These are phyloP conservation scores for Dalbergia cochinchinensis DNA, from an alignment of 306 rosid genomes.

Conservation along the genomic window DNA sequence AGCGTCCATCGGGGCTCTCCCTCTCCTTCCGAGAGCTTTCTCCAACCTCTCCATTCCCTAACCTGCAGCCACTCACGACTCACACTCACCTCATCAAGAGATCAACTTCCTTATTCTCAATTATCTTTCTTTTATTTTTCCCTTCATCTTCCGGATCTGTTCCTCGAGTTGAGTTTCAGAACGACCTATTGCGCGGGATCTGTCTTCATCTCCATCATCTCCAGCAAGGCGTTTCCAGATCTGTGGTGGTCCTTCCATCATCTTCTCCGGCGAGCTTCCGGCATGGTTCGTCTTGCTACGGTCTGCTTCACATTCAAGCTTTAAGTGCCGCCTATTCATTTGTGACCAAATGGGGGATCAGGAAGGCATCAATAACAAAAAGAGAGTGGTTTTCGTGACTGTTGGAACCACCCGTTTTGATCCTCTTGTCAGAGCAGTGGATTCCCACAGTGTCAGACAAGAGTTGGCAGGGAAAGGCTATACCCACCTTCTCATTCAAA, in stretches of 20 bases:
- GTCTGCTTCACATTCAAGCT: too few relatives aligned
- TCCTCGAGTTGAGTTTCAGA: too few relatives aligned
- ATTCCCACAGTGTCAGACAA: slow-evolving; percentile 56
- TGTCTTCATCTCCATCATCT: too few relatives aligned
- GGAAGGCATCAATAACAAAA: slow-evolving; percentile 12
- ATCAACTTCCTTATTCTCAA: background rate
- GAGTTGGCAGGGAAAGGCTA: slow-evolving; percentile 71
- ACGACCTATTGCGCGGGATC: too few relatives aligned
- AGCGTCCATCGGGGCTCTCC: slow-evolving; percentile 80
- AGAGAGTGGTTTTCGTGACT: slow-evolving; percentile 70
- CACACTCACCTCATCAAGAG: background rate
- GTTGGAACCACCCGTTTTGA: slow-evolving; percentile 92
- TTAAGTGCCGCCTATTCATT: too few relatives aligned
- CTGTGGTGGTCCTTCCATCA: too few relatives aligned
- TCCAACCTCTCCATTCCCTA: slow-evolving; percentile 69
- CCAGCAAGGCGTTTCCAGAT: too few relatives aligned
- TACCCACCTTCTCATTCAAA: slow-evolving; percentile 77
- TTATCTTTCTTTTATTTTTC: background rate
- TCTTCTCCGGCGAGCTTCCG: too few relatives aligned
- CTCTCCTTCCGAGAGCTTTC: slow-evolving; percentile 73
- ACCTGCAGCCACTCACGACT: slow-evolving; percentile 57
- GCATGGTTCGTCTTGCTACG: too few relatives aligned
- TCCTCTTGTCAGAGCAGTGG: slow-evolving; percentile 72
- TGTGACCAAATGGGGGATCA: slow-evolving; percentile 50
- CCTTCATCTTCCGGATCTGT: background rate